Evolutionary conservation across 2,329 filamentous ascomycete genomes (phyloP).

Genomic region (Corynespora cassiicola): DNA sequence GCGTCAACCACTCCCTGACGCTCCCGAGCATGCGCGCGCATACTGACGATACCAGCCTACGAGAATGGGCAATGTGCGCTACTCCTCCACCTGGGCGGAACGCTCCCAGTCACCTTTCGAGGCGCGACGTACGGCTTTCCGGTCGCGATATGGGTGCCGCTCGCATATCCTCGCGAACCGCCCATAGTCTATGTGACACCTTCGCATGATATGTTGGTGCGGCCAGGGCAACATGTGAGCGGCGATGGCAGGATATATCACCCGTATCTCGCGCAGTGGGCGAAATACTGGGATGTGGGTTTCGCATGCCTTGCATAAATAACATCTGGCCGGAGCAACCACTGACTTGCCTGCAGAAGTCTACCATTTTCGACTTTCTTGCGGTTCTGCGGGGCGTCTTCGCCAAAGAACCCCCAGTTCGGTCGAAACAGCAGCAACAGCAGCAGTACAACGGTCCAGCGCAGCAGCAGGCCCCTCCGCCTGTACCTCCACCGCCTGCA

Average conservation of each 20-base stretch:
- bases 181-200: constrained; percentile 90
- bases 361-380: constrained; percentile 81
- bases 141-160: constrained; percentile 90
- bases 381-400: constrained; percentile 85
- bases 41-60: constrained; percentile 67
- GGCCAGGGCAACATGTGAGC: constrained; percentile 93
- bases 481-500: constrained; percentile 73
- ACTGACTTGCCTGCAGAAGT: constrained; percentile 65
- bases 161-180: constrained; percentile 83
- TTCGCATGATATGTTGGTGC: constrained; percentile 84
- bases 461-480: constrained; percentile 41
- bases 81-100: constrained; percentile 84
- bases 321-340: background rate
- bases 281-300: constrained; percentile 87
- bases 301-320: background rate
- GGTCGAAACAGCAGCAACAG: constrained; percentile 66
- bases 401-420: constrained; percentile 90
- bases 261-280: constrained; percentile 91
- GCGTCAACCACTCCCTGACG: constrained; percentile 41
- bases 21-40: constrained; percentile 7
- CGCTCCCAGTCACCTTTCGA: constrained; percentile 88
- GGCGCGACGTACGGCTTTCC: constrained; percentile 91
- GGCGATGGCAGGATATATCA: constrained; percentile 94
- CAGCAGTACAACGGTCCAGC: constrained; percentile 38
- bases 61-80: constrained; percentile 87